Evolutionary conservation across 148 eudicot species (phyloP), one percentile per base, ranked within the genome.

Genomic region (Simmondsia chinensis): DNA sequence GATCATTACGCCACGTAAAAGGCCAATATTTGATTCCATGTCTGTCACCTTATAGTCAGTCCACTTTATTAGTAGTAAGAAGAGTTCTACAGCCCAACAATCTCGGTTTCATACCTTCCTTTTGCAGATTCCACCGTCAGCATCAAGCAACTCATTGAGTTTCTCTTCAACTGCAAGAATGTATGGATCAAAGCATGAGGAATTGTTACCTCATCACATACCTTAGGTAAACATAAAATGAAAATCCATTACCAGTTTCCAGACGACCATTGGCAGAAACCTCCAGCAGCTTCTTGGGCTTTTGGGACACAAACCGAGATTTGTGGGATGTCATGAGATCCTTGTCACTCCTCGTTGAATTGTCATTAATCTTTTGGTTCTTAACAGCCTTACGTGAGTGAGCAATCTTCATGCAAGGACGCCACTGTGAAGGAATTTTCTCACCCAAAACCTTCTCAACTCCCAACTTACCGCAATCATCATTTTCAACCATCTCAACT

Each of bases 81-180:
- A n/a, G n/a, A n/a, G n/a, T n/a, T n/a, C n/a, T n/a, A n/a, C n/a
- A n/a, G n/a, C n/a, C n/a, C 12, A 32, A 24, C 37, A 26, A 9
- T 12, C 20, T 6, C n/a, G 36, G 16, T 33, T 12, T 21, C 46
- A 46, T 62, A 84, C 97, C 81, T 75, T 86, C 39, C 82, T 64
- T 61, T 85, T 85, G 82, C 88, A 85, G 47, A 91, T 91, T 61
- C 97, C 97, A 19, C 95, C 95, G 19, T 74, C 76, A 54, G 59
- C 43, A 70, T 85, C 88, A 12, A 91, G 83, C 64, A 91, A 64
- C 56, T 77, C 83, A 59, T 85, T 85, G 44, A 91, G 88, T 66
- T 75, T 86, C 69, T 60, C 83, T 65, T 85, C 87, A 46, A 85
- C 97, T 91, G 72, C 70, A 71, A 61, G 31, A 54, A 62, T 25